Base-by-base conservation (phyloP, 257 asterid species). In the Penstemon newberryi region DNA sequence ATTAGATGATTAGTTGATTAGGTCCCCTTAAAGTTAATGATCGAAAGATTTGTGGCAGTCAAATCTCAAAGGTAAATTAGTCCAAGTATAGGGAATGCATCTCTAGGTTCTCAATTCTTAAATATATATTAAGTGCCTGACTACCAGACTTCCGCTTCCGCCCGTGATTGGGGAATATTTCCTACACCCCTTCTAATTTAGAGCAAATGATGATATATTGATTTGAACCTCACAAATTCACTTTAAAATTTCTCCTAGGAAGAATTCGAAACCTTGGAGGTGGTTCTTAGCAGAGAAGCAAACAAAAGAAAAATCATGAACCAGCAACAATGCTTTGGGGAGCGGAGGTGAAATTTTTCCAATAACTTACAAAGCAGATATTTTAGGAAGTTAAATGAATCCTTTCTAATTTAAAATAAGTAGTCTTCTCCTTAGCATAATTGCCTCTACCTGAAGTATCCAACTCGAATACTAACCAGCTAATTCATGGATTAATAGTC, bases 251-350 rank as follows among this genome's bases (percentile, higher is more conserved):
- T 19, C 38, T 46, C 42, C 13, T 18, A 53, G 4, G 19, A 51
- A 53, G 61, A 66, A 25, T 51, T 46, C n/a, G 4, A 51, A 9
- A 66, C 41, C 52, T 13, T 4, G 60, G 70, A 8, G 68, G 40
- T 63, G 68, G 25, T 19, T 11, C 19, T 63, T 45, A 36, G 3
- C 8, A 64, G 11, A 8, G 44, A 46, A 33, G 50, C 39, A 33
- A 25, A 25, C 33, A 67, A 42, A 11, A 68, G 56, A n/a, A 18
- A 43, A 68, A 18, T 15, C 15, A 19, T 41, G 67, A 5, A 62
- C n/a, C 51, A 56, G 58, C 36, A 10, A 18, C 50, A 53, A 12
- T 3, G 51, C 43, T 53, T 66, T 53, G 53, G 19, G 55, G 36
- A 33, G 49, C 8, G 4, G 39, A 44, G 47, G 41, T 55, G 44